Conservation (phyloP, 257 asterid genomes). For the Nyctanthes arbortristis region DNA sequence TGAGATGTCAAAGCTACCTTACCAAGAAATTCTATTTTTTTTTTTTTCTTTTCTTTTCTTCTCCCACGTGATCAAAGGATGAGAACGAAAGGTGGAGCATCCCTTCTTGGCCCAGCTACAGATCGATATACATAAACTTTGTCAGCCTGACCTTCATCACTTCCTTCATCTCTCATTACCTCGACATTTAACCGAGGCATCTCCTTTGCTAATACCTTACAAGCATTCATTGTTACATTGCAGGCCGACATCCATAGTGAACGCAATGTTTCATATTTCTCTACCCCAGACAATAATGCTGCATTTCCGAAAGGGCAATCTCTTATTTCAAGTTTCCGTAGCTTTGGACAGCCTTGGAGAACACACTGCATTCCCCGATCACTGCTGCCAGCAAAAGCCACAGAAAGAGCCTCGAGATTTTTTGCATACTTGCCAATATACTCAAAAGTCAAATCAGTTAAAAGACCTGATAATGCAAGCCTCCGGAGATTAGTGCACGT, state of each 20-base stretch:
- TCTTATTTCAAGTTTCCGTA: slow-evolving; percentile 77
- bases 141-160: slow-evolving; percentile 35
- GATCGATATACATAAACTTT: slow-evolving; percentile 45
- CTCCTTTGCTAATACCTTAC: slow-evolving; percentile 26
- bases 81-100: slow-evolving; percentile 39
- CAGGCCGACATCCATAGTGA: slow-evolving; percentile 41
- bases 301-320: slow-evolving; percentile 33
- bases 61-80: slow-evolving; percentile 21
- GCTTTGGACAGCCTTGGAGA: slow-evolving; percentile 69
- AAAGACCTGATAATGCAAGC: slow-evolving; percentile 48
- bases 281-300: slow-evolving; percentile 32
- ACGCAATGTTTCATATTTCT: slow-evolving; percentile 31
- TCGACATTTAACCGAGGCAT: slow-evolving; percentile 38
- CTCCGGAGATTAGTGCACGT: slow-evolving; percentile 72
- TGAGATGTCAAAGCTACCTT: neutral
- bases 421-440: slow-evolving; percentile 32
- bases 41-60: too few species aligned
- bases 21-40: slow-evolving; percentile 20
- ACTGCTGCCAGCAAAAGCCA: slow-evolving; percentile 35
- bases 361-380: slow-evolving; percentile 33
- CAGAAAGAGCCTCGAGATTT: slow-evolving; percentile 31
- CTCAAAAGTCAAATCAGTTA: slow-evolving; percentile 29
- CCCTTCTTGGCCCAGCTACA: slow-evolving; percentile 43
- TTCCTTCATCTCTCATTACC: slow-evolving; percentile 38
- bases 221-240: slow-evolving; percentile 33